phyloP scores from a whole-genome alignment of 108 stramenopile genomes.

The Nannochloropsis oceanica region DNA sequence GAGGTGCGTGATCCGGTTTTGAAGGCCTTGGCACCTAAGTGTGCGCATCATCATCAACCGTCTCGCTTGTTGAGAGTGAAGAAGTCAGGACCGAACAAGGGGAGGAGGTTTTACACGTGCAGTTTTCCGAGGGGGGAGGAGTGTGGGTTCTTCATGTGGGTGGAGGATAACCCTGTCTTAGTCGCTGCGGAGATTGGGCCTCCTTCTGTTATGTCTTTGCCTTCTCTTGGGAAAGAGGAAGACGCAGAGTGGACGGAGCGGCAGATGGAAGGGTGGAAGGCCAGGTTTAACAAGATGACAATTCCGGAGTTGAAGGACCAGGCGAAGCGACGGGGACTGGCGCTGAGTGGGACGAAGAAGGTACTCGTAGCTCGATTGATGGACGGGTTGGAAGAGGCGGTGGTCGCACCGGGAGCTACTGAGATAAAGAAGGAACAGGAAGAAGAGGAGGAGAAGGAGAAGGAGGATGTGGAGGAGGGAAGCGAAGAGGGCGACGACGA shows the following conservation, averaged over 20 bases:
- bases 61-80: constrained; percentile 18
- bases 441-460: neutral
- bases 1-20: constrained; percentile 5
- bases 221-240: neutral
- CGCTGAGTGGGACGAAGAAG: neutral
- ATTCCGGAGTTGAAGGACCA: constrained; percentile 13
- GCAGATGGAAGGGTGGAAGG: neutral
- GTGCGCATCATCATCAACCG: constrained; percentile 15
- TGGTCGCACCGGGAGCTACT: neutral
- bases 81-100: constrained; percentile 28
- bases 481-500: neutral
- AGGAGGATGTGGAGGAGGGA: neutral
- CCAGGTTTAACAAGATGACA: neutral
- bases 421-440: neutral
- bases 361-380: neutral
- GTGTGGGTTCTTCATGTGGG: constrained; percentile 33
- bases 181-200: constrained; percentile 2
- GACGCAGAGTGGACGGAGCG: constrained; percentile 7
- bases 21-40: constrained; percentile 7
- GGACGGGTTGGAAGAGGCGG: neutral
- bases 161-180: constrained; percentile 21
- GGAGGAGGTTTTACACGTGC: constrained; percentile 23
- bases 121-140: constrained; percentile 20
- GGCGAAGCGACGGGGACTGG: neutral
- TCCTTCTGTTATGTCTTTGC: neutral